Conservation (phyloP, 2,329 filamentous ascomycete genomes). For the Cadophora gregata region DNA sequence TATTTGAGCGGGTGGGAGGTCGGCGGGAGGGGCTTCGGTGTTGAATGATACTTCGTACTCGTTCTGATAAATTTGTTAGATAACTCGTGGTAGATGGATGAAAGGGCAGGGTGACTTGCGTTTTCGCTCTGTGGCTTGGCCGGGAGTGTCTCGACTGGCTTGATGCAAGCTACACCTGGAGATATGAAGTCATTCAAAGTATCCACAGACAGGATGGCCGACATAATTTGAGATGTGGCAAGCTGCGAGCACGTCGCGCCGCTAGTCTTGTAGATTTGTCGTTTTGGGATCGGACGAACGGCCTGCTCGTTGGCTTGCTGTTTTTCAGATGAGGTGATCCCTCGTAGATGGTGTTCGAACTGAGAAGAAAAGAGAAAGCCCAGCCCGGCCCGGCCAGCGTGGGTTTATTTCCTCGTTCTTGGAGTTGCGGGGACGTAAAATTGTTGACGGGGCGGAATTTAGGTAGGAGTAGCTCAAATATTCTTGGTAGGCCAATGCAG, state of each 20-base stretch:
- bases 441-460: background rate
- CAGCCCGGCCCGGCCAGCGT: too few relatives aligned
- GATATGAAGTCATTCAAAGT: slow-evolving; percentile 99
- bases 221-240: slow-evolving; percentile 67
- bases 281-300: background rate
- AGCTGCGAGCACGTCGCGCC: slow-evolving; percentile 30
- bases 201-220: slow-evolving; percentile 94
- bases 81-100: background rate
- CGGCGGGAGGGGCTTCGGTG: slow-evolving; percentile 68
- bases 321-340: background rate
- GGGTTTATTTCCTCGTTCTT: slow-evolving; percentile 1
- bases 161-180: slow-evolving; percentile 96
- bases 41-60: slow-evolving; percentile 90
- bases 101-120: slow-evolving; percentile 24
- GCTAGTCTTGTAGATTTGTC: background rate
- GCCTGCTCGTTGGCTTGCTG: background rate
- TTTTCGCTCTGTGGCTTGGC: slow-evolving; percentile 56
- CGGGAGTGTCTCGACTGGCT: slow-evolving; percentile 92
- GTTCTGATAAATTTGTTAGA: slow-evolving; percentile 32
- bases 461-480: background rate
- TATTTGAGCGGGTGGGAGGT: slow-evolving; percentile 80
- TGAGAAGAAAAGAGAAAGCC: background rate
- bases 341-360: background rate
- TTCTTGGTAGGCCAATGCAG: background rate
- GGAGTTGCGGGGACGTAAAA: background rate